Base-by-base conservation (phyloP, 495 filamentous ascomycete genomes). In the Staphylotrichum longicolle region DNA sequence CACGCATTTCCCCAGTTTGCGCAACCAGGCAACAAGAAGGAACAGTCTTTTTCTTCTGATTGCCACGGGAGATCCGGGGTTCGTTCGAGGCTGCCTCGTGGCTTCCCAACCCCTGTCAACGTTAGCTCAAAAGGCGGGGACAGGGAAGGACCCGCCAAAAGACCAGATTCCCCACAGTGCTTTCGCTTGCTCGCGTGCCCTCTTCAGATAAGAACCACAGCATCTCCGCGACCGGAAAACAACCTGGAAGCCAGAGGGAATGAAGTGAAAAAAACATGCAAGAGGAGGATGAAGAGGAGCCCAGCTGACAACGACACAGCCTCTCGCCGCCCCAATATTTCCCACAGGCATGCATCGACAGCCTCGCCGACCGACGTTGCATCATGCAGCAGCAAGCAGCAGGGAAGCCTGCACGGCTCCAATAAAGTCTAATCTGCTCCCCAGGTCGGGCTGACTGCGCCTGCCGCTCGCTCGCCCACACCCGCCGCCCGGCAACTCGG, bases 131-230 rank as follows among this genome's bases (percentile, higher is more conserved):
- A 20, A n/a, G 20, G 53, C 20, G 53, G 40, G 33, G 14, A 40
- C 3, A 35, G n/a, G 10, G 44, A 12, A 15, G 11, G 11, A 9
- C 35, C 7, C 8, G 14, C 32, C 52, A 30, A 50, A 20, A 42
- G 0, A 9, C 2, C 12, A 4, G 1, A 14, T 37, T 35, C 14
- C 14, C 20, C 8, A 30, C 32, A 27, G 44, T n/a, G 10, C 54
- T 33, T 32, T 57, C 32, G n/a, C 44, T 7, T 54, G 52, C 41
- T 57, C 54, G 54, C 54, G 42, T 57, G 54, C 54, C 27, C 54
- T 27, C 42, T 39, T 39, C 6, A 10, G 37, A 39, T 39, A 39
- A 39, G 10, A 39, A 39, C 11, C 30, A 8, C 20, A 33, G 7
- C 32, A 51, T 35, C 30, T 39, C 37, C 37, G 37, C 37, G 37